Evolutionary conservation across 2,329 filamentous ascomycete species (phyloP), one percentile per base, ranked within the genome.

Genomic region (Zymoseptoria passerinii): DNA sequence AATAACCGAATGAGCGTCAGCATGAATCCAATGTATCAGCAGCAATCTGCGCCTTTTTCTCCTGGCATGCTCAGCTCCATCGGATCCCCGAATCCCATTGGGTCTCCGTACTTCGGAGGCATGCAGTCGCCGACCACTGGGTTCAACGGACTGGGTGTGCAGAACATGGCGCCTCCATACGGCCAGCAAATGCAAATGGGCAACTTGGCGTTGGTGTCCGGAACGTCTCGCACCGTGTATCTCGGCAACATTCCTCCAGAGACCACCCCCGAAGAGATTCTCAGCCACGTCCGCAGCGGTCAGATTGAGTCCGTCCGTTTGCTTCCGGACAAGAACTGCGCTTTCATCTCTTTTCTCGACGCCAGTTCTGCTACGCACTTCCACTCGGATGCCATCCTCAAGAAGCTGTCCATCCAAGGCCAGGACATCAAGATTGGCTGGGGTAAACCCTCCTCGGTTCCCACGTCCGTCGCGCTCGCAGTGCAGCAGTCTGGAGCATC

Each of bases 391-490:
- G 94, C 94, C 67, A 99, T 99, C 77, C 83, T 99, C 83, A 99
- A 99, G 82, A 99, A 97, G 82, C 84, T 99, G 72, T 92, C 92
- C 69, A 95, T 99, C 79, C 92, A 95, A 77, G 92, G 92, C 27
- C 94, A 97, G 79, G 94, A 99, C 74, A 96, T 99, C 80, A 99
- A 99, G 81, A 92, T 99, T 69, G 94, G 94, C 63, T 99, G 94
- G 94, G 94, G 94, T 63, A 99, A 99, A 78, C 92, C 94, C 29
- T 97, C 94, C 3, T 92, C 96, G 75, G 94, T 99, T 0, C 94
- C 94, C 3, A 97, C 92, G 2, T 97, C 94, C 1, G 94, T 99
- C 52, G 91, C 92, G n/a, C 81, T 97, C 58, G 92, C 94, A 52
- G 94, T 97, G 29, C 94, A 99, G 77, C 94, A 99, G 76, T 96